Evolutionary conservation across 805 yeast species (phyloP), one percentile per base, ranked within the genome.

Genomic region (Saccharomycopsis sp.): DNA sequence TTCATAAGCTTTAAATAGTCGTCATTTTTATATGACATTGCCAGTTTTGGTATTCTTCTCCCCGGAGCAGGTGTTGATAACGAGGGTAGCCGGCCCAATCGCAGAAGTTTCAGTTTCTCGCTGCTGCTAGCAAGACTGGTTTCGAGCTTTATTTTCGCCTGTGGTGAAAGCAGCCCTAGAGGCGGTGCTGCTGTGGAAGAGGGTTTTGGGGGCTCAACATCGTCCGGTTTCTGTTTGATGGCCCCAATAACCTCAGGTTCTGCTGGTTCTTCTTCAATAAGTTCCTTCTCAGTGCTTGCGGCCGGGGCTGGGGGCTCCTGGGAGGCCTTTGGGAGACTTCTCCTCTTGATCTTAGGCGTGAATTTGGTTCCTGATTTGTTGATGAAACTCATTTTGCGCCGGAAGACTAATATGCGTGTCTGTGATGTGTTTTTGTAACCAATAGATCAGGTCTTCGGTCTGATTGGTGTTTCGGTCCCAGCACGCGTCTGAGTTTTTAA

Each of bases 291-390:
- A 17, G 20, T 17, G 19, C 22, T 44, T 44, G 22, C 12, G 12
- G 49, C 8, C 19, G 22, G 7, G 12, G 49, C 49, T 12, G 20
- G 20, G 12, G 38, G 38, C 38, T 29, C 38, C 38, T 29, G 38
- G 9, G 38, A 29, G 9, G 38, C 12, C 38, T 29, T 29, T 12
- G 38, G 9, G 47, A 7, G 12, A 44, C 56, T 24, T 47, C 62
- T 49, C 17, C 55, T 47, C 38, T 56, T 56, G 49, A 59, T 50
- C 41, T 61, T 61, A 17, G 63, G 63, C 3, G 61, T 55, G 41
- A 61, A 61, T 53, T 58, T 61, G 22, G 63, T 51, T 47, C 52
- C 50, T 29, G 59, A 51, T 29, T 61, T 61, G 35, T 52, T 61
- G 7, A 61, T 58, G 47, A 61, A 61, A 56, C 59, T 56, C 63